These are phyloP conservation scores for Syncephalastrum monosporum DNA, from an alignment of 371 early-diverging fungal species.

Conservation along the genomic window DNA sequence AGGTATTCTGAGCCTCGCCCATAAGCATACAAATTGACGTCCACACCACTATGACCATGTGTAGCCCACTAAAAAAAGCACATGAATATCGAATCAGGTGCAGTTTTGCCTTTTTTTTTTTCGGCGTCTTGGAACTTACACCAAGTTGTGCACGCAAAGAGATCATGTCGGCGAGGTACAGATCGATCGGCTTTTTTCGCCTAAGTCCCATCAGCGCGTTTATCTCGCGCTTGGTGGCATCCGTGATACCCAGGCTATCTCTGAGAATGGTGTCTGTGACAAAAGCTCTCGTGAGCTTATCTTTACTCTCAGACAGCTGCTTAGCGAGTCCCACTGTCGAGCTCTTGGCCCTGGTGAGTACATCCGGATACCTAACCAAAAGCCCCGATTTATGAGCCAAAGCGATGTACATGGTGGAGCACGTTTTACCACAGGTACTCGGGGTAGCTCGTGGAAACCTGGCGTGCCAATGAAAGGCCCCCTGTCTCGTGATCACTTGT, in stretches of 20 bases:
- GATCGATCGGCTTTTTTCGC: slow-evolving; percentile 33
- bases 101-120: neutral
- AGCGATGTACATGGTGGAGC: neutral
- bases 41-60: slow-evolving; percentile 58
- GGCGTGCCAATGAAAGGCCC: slow-evolving; percentile 78
- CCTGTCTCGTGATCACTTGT: slow-evolving; percentile 96
- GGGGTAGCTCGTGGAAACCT: slow-evolving; percentile 65
- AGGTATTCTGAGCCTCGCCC: slow-evolving; percentile 53
- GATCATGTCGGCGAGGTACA: slow-evolving; percentile 66
- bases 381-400: neutral
- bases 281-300: neutral
- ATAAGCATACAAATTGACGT: slow-evolving; percentile 68
- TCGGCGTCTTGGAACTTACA: slow-evolving; percentile 29
- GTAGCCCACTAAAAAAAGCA: slow-evolving; percentile 46
- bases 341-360: slow-evolving; percentile 59
- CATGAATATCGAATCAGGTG: neutral
- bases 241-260: slow-evolving; percentile 63
- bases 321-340: slow-evolving; percentile 66
- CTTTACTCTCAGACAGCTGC: slow-evolving; percentile 16
- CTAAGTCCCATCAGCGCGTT: slow-evolving; percentile 30
- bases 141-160: slow-evolving; percentile 73
- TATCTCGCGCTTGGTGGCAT: slow-evolving; percentile 70
- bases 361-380: slow-evolving; percentile 60
- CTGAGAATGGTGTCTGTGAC: slow-evolving; percentile 41
- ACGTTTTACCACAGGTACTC: slow-evolving; percentile 75